These are phyloP conservation scores for Oryza nivara DNA, from an alignment of 176 grass and related monocot species.

Conservation along the genomic window DNA sequence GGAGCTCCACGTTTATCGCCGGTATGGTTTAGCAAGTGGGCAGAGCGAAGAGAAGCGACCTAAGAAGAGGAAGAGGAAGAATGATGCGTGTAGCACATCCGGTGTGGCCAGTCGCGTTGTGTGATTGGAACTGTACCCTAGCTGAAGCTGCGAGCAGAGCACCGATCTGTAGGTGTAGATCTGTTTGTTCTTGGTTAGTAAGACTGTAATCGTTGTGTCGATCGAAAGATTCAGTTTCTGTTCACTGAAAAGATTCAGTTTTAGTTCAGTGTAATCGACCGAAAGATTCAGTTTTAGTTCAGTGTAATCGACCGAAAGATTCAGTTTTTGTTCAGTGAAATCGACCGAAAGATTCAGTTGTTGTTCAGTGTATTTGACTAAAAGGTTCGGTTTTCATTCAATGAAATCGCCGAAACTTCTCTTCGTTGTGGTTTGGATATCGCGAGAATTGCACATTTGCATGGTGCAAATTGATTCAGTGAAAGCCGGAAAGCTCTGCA, in stretches of 20 bases:
- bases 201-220: not conserved
- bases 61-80: not conserved
- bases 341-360: not conserved
- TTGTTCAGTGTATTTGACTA: no score
- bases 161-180: no score
- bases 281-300: no score
- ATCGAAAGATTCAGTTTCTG: not conserved
- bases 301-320: not conserved
- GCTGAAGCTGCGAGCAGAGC: no score
- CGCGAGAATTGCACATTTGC: not conserved
- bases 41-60: not conserved
- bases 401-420: not conserved
- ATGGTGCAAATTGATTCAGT: not conserved
- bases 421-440: not conserved
- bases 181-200: not conserved
- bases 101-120: not conserved
- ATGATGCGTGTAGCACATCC: not conserved
- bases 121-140: not conserved
- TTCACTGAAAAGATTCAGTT: not conserved
- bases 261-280: not conserved
- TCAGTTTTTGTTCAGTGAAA: not conserved
- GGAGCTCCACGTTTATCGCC: constrained; percentile 34
- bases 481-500: not conserved
- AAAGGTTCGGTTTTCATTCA: no score
- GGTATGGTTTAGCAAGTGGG: not conserved